Evolutionary conservation across 2,329 filamentous ascomycete species (phyloP), one percentile per base, ranked within the genome.

Genomic region (Aureobasidium sp.): DNA sequence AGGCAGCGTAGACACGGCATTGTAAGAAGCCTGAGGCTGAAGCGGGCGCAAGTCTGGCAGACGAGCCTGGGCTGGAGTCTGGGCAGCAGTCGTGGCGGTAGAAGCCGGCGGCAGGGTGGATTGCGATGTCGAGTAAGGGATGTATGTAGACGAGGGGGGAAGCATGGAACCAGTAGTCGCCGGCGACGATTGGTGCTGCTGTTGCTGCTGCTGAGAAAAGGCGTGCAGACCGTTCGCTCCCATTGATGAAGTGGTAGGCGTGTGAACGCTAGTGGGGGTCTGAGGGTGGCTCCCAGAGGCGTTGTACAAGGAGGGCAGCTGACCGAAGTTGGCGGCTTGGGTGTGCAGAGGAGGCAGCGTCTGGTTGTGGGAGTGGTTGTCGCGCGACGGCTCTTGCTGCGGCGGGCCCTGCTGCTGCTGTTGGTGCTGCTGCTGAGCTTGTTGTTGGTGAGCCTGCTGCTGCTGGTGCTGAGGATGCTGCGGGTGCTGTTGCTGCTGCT

Each of bases 11-110:
- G 67, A 67, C 63, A 70, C 73, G 65, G 59, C 67, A 57, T 67
- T 75, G 57, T 78, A 69, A 51, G 75, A 75, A 44, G 75, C 73
- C 2, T 74, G 71, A 7, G 73, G 73, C 73, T 75, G 75, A 12
- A 62, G 49, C 25, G 74, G 74, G 34, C 76, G 72, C 42, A 77
- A 67, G 60, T 75, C 74, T 20, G 76, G 76, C 49, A 78, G 71
- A 34, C 70, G 66, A 15, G 63, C 64, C 17, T 67, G 60, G 12
- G 70, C 47, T 8, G 66, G 64, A 22, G 63, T 56, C 12, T 56
- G 44, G 25, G 62, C 39, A 15, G 69, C 66, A 68, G 68, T 62
- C 14, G 72, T 69, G 25, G 71, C 67, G n/a, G 69, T 70, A 2
- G 72, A 71, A 11, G 69, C 67, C 48, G 72, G 72, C 60, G 68